A percentile compares a stretch with the other conserved stretches of the same genome.
phyloP scores from a whole-genome alignment of 176 grass and related monocot genomes.

The Ampelocalamus luodianensis region DNA sequence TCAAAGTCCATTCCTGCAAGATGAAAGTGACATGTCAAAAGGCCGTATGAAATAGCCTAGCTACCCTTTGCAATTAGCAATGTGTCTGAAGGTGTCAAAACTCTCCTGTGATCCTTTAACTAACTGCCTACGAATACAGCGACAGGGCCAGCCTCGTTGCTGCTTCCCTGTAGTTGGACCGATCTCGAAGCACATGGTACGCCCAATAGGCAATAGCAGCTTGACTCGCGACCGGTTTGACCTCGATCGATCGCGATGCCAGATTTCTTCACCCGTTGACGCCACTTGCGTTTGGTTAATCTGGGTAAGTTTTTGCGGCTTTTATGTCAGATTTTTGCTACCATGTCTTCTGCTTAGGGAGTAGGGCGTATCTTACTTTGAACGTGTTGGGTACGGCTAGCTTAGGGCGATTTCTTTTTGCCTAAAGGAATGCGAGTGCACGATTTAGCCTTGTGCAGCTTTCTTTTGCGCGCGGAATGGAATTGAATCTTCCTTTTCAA shows the following conservation, averaged over 20 bases:
- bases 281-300: background rate
- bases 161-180: conserved; percentile 10
- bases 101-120: conserved; percentile 39
- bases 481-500: background rate
- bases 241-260: background rate
- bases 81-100: background rate
- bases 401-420: background rate
- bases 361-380: conserved; percentile 34
- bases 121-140: background rate
- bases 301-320: conserved; percentile 43
- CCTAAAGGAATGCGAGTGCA: background rate
- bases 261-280: conserved; percentile 25
- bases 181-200: background rate
- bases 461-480: background rate
- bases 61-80: conserved; percentile 1
- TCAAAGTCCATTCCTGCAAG: background rate
- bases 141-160: conserved; percentile 18
- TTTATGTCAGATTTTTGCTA: background rate
- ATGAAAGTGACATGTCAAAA: conserved; percentile 15
- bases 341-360: background rate
- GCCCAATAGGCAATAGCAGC: background rate
- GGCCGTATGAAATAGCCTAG: conserved; percentile 20
- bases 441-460: background rate
- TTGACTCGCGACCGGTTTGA: conserved; percentile 40
- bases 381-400: conserved; percentile 18